Percentiles rank a stretch among this genome's conserved stretches.
phyloP scores from a whole-genome alignment of 148 eudicot genomes.

The Rhododendron ferrugineum region DNA sequence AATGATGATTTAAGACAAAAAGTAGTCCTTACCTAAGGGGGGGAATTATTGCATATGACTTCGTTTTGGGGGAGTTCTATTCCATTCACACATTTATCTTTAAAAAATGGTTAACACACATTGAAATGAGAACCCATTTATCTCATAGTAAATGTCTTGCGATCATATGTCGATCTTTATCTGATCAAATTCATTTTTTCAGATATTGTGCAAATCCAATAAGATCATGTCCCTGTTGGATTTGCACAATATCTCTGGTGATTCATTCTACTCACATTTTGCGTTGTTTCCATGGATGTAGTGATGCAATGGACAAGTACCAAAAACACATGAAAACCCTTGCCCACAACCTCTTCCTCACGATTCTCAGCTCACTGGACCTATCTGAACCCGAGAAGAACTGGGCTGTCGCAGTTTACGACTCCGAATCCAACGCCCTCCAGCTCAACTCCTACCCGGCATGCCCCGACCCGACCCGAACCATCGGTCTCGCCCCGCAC shows the following conservation, averaged over 20 bases:
- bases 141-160: no score
- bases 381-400: conserved; percentile 21
- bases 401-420: conserved; percentile 12
- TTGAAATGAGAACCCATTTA: no score
- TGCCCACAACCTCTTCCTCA: conserved; percentile 30
- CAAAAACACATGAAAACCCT: conserved; percentile 43
- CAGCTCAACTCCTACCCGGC: conserved; percentile 71
- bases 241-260: not conserved
- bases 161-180: no score
- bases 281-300: conserved; percentile 3
- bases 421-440: conserved; percentile 26
- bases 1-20: not conserved
- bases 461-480: conserved; percentile 52
- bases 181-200: no score
- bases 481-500: conserved; percentile 62
- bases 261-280: not conserved
- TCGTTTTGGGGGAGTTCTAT: no score
- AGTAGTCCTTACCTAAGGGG: not conserved
- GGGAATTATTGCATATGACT: no score
- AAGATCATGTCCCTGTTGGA: no score
- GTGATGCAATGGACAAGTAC: conserved; percentile 54
- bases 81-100: no score
- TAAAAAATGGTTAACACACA: no score
- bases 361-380: conserved; percentile 37
- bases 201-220: no score